Conservation (phyloP, 176 grass and related monocot genomes). For the Ensete glaucum region DNA sequence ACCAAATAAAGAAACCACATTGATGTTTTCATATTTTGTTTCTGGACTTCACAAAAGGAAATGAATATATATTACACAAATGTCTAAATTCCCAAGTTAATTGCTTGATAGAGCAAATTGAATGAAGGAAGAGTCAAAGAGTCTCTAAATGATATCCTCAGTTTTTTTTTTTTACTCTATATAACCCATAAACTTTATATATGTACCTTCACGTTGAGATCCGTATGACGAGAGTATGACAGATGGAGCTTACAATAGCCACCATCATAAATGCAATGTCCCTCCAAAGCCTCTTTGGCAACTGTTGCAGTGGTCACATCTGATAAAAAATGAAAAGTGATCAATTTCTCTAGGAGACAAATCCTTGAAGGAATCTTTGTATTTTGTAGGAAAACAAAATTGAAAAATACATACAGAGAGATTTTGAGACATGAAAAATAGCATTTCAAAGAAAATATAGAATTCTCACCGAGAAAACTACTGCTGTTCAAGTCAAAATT, state of each 20-base stretch:
- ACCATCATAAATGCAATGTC: slow-evolving; percentile 97
- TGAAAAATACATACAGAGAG: no score
- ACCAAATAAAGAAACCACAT: neutral
- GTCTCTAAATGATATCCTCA: neutral
- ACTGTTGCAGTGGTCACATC: slow-evolving; percentile 71
- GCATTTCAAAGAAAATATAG: no score
- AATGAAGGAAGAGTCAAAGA: neutral
- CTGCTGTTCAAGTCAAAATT: no score
- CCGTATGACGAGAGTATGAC: slow-evolving; percentile 99
- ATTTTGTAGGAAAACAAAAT: no score
- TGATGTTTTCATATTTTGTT: neutral
- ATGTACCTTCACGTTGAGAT: slow-evolving; percentile 99
- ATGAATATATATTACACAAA: neutral
- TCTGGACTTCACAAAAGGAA: neutral
- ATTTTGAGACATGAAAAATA: no score
- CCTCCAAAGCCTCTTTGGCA: slow-evolving; percentile 86
- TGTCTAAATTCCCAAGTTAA: neutral
- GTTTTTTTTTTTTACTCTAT: neutral
- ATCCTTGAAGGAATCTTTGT: neutral
- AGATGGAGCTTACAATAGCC: slow-evolving; percentile 99
- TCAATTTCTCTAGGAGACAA: neutral
- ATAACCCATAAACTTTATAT: slow-evolving; percentile 28
- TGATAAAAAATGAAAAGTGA: slow-evolving; percentile 15
- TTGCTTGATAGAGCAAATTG: neutral
- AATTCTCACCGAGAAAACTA: no score